Conservation (phyloP, 1,139 yeast genomes). For the Eremothecium coryli region DNA sequence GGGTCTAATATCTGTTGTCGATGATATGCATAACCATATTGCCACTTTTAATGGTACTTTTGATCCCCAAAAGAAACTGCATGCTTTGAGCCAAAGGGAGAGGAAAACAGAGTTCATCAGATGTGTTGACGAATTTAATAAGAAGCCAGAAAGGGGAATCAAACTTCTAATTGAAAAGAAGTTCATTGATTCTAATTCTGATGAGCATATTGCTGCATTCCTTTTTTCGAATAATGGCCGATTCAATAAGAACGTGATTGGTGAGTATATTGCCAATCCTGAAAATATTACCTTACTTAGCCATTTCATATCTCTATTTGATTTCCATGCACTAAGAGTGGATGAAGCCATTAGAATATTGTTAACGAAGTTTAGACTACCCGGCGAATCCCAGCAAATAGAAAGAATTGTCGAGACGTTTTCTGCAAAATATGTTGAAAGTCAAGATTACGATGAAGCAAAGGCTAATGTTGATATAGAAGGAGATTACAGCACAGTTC, state of each 20-base stretch:
- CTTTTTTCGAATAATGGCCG: slow-evolving; percentile 71
- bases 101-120: slow-evolving; percentile 63
- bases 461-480: slow-evolving; percentile 27
- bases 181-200: slow-evolving; percentile 50
- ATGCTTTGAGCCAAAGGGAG: slow-evolving; percentile 37
- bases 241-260: slow-evolving; percentile 76
- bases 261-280: slow-evolving; percentile 78
- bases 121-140: slow-evolving; percentile 67
- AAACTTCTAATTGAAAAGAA: slow-evolving; percentile 51
- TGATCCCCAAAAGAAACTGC: slow-evolving; percentile 12
- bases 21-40: slow-evolving; percentile 55
- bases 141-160: slow-evolving; percentile 70
- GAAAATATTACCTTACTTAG: slow-evolving; percentile 50
- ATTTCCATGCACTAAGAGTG: slow-evolving; percentile 68
- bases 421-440: slow-evolving; percentile 65
- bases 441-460: slow-evolving; percentile 37
- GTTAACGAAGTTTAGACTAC: slow-evolving; percentile 77
- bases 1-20: slow-evolving; percentile 64
- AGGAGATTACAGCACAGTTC: slow-evolving; percentile 40
- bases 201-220: slow-evolving; percentile 62
- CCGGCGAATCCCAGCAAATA: slow-evolving; percentile 96
- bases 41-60: slow-evolving; percentile 28
- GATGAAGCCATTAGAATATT: slow-evolving; percentile 87
- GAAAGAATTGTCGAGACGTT: slow-evolving; percentile 84
- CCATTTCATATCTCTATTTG: slow-evolving; percentile 61